Evolutionary conservation across 164 flowering plant genomes (phyloP), one percentile per base, ranked within the genome.

Genomic region (Umbilicus rupestris): DNA sequence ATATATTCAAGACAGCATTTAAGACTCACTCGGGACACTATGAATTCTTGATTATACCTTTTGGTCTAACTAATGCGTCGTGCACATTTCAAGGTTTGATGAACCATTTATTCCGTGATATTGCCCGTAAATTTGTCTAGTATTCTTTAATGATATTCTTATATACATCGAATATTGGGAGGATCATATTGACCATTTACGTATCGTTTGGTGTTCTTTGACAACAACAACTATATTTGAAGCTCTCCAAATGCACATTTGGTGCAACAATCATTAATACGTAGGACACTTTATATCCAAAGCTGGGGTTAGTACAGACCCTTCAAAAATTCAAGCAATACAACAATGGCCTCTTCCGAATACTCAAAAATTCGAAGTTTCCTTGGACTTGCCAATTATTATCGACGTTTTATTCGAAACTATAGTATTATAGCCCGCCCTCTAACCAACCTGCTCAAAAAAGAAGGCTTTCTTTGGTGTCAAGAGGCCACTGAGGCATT

Each of bases 1-100:
- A 71, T n/a, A 33, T 66, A 7, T 22, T 7, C 24, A 71, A 66
- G 31, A 71, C 73, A 0, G 66, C 66, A 9, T 35, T 71, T 31
- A 22, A 66, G 41, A 66, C 65, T n/a, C n/a, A n/a, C n/a, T n/a
- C n/a, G n/a, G n/a, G n/a, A n/a, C n/a, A n/a, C n/a, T n/a, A n/a
- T n/a, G n/a, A n/a, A n/a, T n/a, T n/a, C n/a, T n/a, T n/a, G n/a
- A n/a, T n/a, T n/a, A n/a, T n/a, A n/a, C n/a, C n/a, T n/a, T n/a
- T n/a, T n/a, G n/a, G n/a, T n/a, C n/a, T n/a, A n/a, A n/a, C n/a
- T n/a, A n/a, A n/a, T n/a, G n/a, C n/a, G n/a, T n/a, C n/a, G n/a
- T n/a, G n/a, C n/a, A n/a, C n/a, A n/a, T n/a, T n/a, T n/a, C n/a
- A n/a, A n/a, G n/a, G n/a, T n/a, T n/a, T n/a, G n/a, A n/a, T n/a